A percentile compares a stretch with the other conserved stretches of the same genome.
These are phyloP conservation scores for Termitomyces sp. DNA, from an alignment of 768 basidiomycete genomes.

Conservation along the genomic window DNA sequence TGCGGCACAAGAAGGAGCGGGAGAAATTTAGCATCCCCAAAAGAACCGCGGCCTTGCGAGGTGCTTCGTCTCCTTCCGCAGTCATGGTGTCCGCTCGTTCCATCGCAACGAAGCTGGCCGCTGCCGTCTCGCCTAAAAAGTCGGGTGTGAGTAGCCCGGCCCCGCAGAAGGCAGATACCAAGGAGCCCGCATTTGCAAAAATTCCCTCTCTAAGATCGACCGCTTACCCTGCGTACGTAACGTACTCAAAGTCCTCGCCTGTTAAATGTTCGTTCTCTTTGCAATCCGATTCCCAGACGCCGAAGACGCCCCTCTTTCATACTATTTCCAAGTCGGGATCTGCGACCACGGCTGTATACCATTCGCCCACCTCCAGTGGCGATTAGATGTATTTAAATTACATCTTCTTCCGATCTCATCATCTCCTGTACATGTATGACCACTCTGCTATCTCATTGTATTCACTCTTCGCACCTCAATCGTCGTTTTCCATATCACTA, in stretches of 20 bases:
- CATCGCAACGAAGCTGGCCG: neutral
- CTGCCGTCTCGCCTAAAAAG: neutral
- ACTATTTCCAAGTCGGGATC: neutral
- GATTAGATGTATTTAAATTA: neutral
- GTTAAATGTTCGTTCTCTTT: neutral
- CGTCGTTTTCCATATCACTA: neutral
- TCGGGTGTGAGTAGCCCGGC: neutral
- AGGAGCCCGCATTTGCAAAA: neutral
- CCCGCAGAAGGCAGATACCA: neutral
- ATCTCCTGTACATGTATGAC: neutral
- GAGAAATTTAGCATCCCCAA: neutral
- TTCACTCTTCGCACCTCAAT: neutral
- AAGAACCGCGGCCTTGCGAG: neutral
- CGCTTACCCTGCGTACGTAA: slow-evolving; percentile 12
- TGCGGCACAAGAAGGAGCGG: slow-evolving; percentile 6
- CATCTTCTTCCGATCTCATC: neutral
- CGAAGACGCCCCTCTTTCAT: neutral
- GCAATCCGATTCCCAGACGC: neutral
- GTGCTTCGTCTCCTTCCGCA: neutral
- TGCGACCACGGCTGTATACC: neutral
- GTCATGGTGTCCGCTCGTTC: neutral
- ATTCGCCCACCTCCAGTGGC: neutral
- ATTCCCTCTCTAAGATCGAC: neutral
- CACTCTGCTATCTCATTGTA: neutral
- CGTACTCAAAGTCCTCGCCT: slow-evolving; percentile 6